Evolutionary conservation across 495 filamentous ascomycete species (phyloP), one percentile per base, ranked within the genome.

Genomic region (Jackrogersella multiformis): DNA sequence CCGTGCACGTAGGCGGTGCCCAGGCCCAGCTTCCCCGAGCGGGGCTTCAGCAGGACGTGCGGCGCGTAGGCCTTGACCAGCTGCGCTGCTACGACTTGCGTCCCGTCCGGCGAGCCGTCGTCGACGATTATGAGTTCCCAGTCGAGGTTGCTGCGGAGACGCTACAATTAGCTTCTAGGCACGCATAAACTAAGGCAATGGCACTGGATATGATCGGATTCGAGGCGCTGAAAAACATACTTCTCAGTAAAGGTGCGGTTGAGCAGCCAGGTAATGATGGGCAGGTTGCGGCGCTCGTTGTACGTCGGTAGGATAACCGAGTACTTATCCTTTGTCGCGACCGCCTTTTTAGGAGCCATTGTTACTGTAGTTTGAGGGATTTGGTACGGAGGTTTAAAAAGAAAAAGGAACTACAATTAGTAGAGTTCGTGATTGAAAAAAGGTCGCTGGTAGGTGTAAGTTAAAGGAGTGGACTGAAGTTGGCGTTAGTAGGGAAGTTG

Each of bases 111-210:
- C 68, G 93, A 97, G 81, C 88, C 94, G 80, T 99, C 95, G 85
- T 99, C 95, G 73, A 99, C 91, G 78, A 98, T 93, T 55, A 99
- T 88, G 74, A 99, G 83, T 83, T 99, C 95, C 92, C 93, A 99
- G 76, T 97, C 89, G 73, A 99, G 86, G n/a, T 94, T 90, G 69
- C 92, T 97, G 69, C 13, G 8, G 49, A 49, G 5, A n/a, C 15
- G 45, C 4, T 4, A 24, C 15, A 20, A 26, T 68, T 64, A 71
- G 64, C 12, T 53, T 28, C n/a, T 24, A 21, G 26, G 28, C 2
- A 12, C 23, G 28, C 26, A 28, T 7, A 54, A 15, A n/a, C 13
- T 7, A 12, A 4, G 12, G 48, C 18, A 26, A 44, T 34, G 7
- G 21, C 51, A 28, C 5, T 56, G 21, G 1, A n/a, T 16, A 34